Evolutionary conservation across 768 basidiomycete species (phyloP), one percentile per base, ranked within the genome.

Genomic region (Auricularia sp.): DNA sequence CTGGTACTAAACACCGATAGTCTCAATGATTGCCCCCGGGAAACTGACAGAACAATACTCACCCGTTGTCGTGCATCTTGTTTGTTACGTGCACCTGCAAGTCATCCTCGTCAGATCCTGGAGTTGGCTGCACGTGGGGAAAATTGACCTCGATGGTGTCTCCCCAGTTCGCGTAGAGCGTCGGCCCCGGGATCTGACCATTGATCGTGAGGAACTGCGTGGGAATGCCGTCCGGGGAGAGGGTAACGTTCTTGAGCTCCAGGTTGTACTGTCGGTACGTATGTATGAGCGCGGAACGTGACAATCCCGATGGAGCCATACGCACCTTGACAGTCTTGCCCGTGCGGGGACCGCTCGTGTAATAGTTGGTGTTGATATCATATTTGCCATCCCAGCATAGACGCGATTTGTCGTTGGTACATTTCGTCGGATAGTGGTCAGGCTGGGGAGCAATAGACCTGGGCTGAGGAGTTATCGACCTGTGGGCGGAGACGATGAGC

Each of bases 341-440:
- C 11, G 56, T 59, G 56, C 56, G 56, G 18, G 56, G 56, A 18
- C 56, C 56, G 56, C 14, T 14, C 23, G 56, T 33, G 34, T 59
- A 59, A 35, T 59, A 59, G 29, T 59, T 34, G 56, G 56, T 59
- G 56, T 59, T 59, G 56, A 59, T 59, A 59, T 59, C 34, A 29
- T 59, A 59, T 35, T 29, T 59, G 8, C 56, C 56, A 33, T 59
- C 56, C 56, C 56, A 59, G 34, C 56, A 59, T 21, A 59, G 56
- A 18, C 56, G 56, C 23, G 56, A 59, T 2, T 59, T 3, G 21
- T 6, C 56, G 56, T 59, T 59, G 21, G 47, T 51, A 18, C 47
- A 51, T 21, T 51, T 51, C 18, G 47, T 18, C 11, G 47, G 47
- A 51, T 16, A 21, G 47, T 51, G 47, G 47, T 10, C 18, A 5